Percentiles rank a stretch among this genome's conserved stretches.
Evolutionary conservation across 192 early-diverging fungal species (phyloP).

Genomic region (Blastocladiella britannica): DNA sequence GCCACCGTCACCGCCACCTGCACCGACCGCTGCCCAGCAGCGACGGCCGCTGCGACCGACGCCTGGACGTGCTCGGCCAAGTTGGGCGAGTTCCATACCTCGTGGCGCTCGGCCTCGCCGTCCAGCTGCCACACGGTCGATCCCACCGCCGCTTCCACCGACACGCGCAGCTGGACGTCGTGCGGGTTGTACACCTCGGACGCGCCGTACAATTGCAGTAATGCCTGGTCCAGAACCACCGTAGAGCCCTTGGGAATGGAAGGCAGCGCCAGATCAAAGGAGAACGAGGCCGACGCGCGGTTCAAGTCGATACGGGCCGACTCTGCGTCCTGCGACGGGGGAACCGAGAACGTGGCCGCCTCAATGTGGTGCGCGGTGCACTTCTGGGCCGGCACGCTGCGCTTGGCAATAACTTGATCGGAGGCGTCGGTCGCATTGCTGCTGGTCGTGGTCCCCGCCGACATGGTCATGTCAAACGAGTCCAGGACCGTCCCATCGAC

Average conservation of each 20-base stretch:
- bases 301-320: background rate
- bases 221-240: background rate
- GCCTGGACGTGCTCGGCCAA: background rate
- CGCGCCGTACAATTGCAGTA: background rate
- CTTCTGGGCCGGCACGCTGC: background rate
- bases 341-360: background rate
- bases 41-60: background rate
- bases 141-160: background rate
- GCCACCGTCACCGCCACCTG: background rate
- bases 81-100: background rate
- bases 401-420: too few relatives aligned
- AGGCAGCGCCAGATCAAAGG: background rate
- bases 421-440: background rate
- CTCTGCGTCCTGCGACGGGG: background rate
- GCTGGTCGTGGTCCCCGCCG: background rate
- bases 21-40: too few relatives aligned
- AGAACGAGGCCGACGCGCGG: background rate
- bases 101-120: background rate
- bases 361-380: background rate
- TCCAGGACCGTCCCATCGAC: background rate
- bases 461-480: too few relatives aligned
- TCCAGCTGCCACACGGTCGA: background rate
- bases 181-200: too few relatives aligned
- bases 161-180: background rate
- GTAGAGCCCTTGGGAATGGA: background rate